phyloP scores from a whole-genome alignment of 2,329 filamentous ascomycete species.

The Septoria petroselini region DNA sequence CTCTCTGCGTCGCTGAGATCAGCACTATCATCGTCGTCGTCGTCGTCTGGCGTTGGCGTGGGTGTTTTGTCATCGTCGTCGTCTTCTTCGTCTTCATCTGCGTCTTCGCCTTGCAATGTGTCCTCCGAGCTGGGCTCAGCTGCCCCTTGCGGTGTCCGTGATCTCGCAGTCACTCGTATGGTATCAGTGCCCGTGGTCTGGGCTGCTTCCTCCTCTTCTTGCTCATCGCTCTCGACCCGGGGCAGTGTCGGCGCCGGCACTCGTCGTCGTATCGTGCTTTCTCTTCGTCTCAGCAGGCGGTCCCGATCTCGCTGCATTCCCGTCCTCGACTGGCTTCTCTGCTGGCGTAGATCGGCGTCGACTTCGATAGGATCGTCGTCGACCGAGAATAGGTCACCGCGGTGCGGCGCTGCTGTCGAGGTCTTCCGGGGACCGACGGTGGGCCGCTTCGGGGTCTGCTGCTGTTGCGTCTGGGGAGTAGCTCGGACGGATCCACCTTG shows the following conservation, averaged over 20 bases:
- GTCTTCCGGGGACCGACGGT: constrained; percentile 69
- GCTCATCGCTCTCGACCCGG: constrained; percentile 51
- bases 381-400: constrained; percentile 83
- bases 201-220: constrained; percentile 42
- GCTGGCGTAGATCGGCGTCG: constrained; percentile 61
- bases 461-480: constrained; percentile 22
- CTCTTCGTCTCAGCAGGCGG: constrained; percentile 46
- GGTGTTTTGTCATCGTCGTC: constrained; percentile 47
- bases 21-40: constrained; percentile 61
- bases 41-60: too few relatives aligned
- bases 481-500: constrained; percentile 18
- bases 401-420: constrained; percentile 70
- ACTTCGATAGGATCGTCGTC: constrained; percentile 84
- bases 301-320: constrained; percentile 25
- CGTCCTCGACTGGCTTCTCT: constrained; percentile 30
- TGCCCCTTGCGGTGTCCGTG: constrained; percentile 19
- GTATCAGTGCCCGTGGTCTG: constrained; percentile 33
- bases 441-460: constrained; percentile 62
- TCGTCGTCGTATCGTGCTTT: constrained; percentile 52
- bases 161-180: constrained; percentile 6
- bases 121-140: constrained; percentile 38
- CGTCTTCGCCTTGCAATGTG: constrained; percentile 43
- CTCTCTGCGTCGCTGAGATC: constrained; percentile 90
- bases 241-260: constrained; percentile 45
- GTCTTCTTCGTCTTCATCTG: constrained; percentile 37